Conservation (phyloP, 495 filamentous ascomycete genomes). For the Tuber borchii region DNA sequence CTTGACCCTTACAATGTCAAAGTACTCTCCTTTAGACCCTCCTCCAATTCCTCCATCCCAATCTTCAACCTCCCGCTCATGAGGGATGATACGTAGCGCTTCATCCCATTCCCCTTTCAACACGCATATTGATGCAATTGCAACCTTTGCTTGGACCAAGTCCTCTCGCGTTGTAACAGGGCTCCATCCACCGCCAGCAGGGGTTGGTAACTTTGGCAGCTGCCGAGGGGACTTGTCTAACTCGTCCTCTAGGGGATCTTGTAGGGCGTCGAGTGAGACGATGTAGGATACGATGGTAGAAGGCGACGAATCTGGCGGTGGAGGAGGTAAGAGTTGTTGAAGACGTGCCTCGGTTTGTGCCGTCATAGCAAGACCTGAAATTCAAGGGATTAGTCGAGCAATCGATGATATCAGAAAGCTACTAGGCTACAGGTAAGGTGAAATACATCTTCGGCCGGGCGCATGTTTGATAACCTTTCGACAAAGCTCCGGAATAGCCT, state of each 20-base stretch:
- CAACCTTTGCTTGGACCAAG: constrained; percentile 33
- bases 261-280: constrained; percentile 31
- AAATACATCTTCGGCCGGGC: constrained; percentile 73
- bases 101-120: constrained; percentile 38
- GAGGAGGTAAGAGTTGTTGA: constrained; percentile 33
- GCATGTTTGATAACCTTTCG: constrained; percentile 92
- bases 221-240: constrained; percentile 13
- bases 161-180: constrained; percentile 33
- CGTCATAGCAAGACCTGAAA: constrained; percentile 32
- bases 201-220: constrained; percentile 33
- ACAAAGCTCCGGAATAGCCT: constrained; percentile 78
- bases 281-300: constrained; percentile 36
- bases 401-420: constrained; percentile 4
- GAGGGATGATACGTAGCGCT: constrained; percentile 29
- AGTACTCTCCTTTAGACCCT: constrained; percentile 38
- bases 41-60: constrained; percentile 18
- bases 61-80: constrained; percentile 31
- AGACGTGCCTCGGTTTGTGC: constrained; percentile 34
- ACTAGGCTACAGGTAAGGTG: constrained; percentile 13
- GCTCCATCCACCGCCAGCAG: constrained; percentile 32
- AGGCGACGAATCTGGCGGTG: constrained; percentile 16
- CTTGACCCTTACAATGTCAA: constrained; percentile 37
- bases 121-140: constrained; percentile 32
- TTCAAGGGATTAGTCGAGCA: constrained; percentile 11
- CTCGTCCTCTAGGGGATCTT: constrained; percentile 31